These are phyloP conservation scores for Apophysomyces variabilis DNA, from an alignment of 371 early-diverging fungal genomes.

Conservation along the genomic window DNA sequence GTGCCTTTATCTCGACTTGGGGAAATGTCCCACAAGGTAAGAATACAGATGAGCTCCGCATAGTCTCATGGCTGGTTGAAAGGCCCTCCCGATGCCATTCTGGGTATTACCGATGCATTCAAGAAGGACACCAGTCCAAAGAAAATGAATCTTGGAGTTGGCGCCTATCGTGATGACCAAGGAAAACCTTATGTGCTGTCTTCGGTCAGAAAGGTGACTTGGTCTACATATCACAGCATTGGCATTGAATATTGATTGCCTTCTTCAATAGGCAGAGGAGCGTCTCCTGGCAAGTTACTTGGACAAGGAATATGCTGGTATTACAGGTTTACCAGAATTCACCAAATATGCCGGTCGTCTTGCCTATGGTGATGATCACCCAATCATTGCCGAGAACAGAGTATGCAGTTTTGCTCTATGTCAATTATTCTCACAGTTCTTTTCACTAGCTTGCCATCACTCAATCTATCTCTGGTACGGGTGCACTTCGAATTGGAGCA, in stretches of 20 bases:
- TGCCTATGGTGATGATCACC: constrained; percentile 81
- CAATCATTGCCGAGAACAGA: constrained; percentile 70
- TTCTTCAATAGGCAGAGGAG: neutral
- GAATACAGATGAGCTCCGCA: neutral
- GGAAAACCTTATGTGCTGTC: constrained; percentile 90
- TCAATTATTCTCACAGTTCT: constrained; percentile 5
- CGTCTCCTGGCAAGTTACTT: constrained; percentile 47
- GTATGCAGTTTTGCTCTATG: constrained; percentile 41
- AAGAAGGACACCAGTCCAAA: constrained; percentile 83
- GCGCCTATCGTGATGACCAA: constrained; percentile 94
- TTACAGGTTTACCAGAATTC: constrained; percentile 87
- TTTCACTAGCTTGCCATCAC: constrained; percentile 71
- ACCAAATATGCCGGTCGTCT: constrained; percentile 79
- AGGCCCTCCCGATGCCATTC: constrained; percentile 95
- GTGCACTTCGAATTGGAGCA: constrained; percentile 93
- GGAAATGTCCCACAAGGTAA: constrained; percentile 71
- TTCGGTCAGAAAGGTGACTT: constrained; percentile 78
- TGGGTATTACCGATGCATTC: constrained; percentile 94
- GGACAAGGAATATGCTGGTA: constrained; percentile 96
- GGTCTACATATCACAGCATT: neutral
- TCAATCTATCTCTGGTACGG: constrained; percentile 96
- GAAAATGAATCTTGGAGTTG: constrained; percentile 97
- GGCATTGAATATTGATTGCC: neutral
- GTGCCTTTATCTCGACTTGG: constrained; percentile 66
- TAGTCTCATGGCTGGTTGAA: neutral